A percentile compares a stretch with the other conserved stretches of the same genome.
Conservation (phyloP, 768 basidiomycete species). For the Lactifluus piperatus region DNA sequence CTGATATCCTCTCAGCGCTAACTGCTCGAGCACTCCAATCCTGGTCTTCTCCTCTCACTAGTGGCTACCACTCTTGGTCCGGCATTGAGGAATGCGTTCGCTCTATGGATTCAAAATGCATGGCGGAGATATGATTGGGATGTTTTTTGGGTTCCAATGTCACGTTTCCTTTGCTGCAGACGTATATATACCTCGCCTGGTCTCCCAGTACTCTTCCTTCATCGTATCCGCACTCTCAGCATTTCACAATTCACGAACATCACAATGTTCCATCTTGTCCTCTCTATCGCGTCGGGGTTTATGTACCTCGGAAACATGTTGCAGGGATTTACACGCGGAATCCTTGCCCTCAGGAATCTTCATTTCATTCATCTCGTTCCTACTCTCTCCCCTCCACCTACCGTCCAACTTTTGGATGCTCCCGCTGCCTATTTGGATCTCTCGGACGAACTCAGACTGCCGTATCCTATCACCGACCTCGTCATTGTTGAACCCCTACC, state of each 20-base stretch:
- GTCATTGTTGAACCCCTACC: not conserved
- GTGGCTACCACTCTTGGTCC: too few species aligned
- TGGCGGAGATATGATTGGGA: too few species aligned
- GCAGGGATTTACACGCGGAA: not conserved
- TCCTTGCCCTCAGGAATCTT: slow-evolving; percentile 5
- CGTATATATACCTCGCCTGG: not conserved
- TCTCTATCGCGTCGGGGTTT: slow-evolving; percentile 6
- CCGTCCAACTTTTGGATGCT: not conserved
- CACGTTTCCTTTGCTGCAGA: too few species aligned
- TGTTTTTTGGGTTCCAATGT: too few species aligned
- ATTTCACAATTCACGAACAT: not conserved
- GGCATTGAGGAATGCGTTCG: too few species aligned
- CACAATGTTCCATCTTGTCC: slow-evolving; percentile 3
- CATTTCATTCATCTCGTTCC: not conserved
- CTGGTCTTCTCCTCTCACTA: too few species aligned
- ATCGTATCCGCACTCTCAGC: not conserved
- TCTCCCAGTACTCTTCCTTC: not conserved
- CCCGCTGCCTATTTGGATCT: not conserved
- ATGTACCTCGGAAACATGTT: not conserved
- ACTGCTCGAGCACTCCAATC: too few species aligned
- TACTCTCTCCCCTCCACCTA: not conserved
- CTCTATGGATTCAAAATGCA: too few species aligned
- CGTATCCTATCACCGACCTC: not conserved
- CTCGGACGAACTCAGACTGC: not conserved
- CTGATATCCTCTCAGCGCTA: too few species aligned